Percentiles rank a stretch among this genome's conserved stretches.
Evolutionary conservation across 345 rosid species (phyloP).

Genomic region (Pugionium cornutum): DNA sequence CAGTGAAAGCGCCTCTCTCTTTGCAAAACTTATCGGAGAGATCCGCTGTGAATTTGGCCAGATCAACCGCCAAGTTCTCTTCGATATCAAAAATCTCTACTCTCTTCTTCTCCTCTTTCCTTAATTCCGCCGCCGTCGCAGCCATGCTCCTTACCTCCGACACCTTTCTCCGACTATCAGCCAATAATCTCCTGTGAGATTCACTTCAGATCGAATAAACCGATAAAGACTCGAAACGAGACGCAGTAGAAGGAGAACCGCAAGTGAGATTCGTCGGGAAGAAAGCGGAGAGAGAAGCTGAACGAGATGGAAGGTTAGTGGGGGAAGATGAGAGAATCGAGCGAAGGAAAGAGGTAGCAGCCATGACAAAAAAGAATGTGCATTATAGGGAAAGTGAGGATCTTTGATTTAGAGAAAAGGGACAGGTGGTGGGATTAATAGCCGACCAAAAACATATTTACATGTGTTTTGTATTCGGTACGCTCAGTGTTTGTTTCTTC

Average conservation of each 20-base stretch:
- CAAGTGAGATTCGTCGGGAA: neutral
- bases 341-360: constrained; percentile 32
- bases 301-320: neutral
- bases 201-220: constrained; percentile 40
- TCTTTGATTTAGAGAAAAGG: constrained; percentile 27
- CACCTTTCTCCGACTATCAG: constrained; percentile 30
- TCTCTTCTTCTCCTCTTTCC: constrained; percentile 36
- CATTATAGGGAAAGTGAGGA: constrained; percentile 19
- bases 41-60: constrained; percentile 68
- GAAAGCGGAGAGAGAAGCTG: neutral
- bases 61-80: constrained; percentile 59
- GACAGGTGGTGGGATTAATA: constrained; percentile 22
- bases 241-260: constrained; percentile 5
- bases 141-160: constrained; percentile 42
- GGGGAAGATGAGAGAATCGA: constrained; percentile 34
- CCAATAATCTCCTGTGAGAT: neutral
- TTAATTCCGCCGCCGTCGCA: constrained; percentile 16
- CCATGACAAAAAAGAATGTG: constrained; percentile 7
- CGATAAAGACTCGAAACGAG: constrained; percentile 4
- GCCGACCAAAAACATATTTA: constrained; percentile 19
- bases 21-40: constrained; percentile 63
- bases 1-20: constrained; percentile 71
- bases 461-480: neutral
- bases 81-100: constrained; percentile 62
- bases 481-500: no score